A percentile compares a stretch with the other conserved stretches of the same genome.
Conservation (phyloP, 2,329 filamentous ascomycete species). For the Pseudodiploospora longispora region DNA sequence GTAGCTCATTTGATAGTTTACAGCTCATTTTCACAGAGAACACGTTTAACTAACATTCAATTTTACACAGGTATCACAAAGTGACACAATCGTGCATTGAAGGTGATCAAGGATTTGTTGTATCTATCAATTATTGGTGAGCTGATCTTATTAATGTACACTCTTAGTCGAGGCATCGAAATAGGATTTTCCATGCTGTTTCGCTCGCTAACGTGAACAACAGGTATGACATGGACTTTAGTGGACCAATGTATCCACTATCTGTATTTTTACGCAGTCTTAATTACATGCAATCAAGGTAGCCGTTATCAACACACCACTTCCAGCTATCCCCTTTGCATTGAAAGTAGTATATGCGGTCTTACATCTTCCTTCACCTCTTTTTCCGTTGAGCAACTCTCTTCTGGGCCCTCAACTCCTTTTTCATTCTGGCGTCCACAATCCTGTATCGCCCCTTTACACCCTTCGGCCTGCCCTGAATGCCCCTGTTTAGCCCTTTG, state of each 20-base stretch:
- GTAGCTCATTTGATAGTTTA: too few species aligned
- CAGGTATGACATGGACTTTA: slow-evolving; percentile 76
- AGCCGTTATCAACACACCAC: background rate
- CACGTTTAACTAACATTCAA: too few species aligned
- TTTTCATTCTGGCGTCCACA: slow-evolving; percentile 92
- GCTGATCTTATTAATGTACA: slow-evolving; percentile 9
- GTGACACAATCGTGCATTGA: slow-evolving; percentile 61
- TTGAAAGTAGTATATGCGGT: slow-evolving; percentile 23
- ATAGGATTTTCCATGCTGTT: too few species aligned
- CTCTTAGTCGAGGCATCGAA: too few species aligned
- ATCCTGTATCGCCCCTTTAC: slow-evolving; percentile 97
- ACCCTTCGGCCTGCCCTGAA: slow-evolving; percentile 78
- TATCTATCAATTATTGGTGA: slow-evolving; percentile 77
- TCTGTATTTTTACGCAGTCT: slow-evolving; percentile 45
- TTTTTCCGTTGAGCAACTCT: slow-evolving; percentile 64
- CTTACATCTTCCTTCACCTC: slow-evolving; percentile 20
- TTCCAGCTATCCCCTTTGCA: too few species aligned
- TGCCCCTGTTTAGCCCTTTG: slow-evolving; percentile 71
- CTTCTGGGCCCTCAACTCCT: slow-evolving; percentile 86
- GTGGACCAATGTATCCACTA: slow-evolving; percentile 57
- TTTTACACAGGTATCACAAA: slow-evolving; percentile 58
- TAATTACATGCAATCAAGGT: slow-evolving; percentile 1
- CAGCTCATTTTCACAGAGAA: too few species aligned
- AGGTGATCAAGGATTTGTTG: slow-evolving; percentile 65
- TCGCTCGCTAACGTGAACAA: slow-evolving; percentile 1